phyloP scores from a whole-genome alignment of 495 filamentous ascomycete species.

The Ascobolus immersus region DNA sequence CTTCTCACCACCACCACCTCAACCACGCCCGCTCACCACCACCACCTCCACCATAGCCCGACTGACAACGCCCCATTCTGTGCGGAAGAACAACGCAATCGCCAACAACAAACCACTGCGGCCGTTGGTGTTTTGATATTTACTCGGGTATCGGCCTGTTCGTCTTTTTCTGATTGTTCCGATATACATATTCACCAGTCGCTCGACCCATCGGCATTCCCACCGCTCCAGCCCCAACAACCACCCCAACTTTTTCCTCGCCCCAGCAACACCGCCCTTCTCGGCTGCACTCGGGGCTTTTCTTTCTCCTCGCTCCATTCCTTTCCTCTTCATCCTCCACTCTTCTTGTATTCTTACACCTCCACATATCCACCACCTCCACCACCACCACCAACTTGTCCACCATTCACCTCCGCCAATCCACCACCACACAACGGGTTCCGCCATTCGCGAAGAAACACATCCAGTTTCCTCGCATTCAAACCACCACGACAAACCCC shows the following conservation, averaged over 20 bases:
- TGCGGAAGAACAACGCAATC: background rate
- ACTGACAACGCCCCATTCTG: background rate
- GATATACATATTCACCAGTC: too few relatives aligned
- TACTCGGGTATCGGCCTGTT: constrained; percentile 3
- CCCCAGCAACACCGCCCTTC: background rate
- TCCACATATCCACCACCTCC: constrained; percentile 10
- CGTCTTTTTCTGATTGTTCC: constrained; percentile 4
- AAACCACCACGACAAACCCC: constrained; percentile 18
- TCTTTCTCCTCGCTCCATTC: background rate
- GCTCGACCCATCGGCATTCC: constrained; percentile 7
- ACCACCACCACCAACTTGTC: constrained; percentile 7
- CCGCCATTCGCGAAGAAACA: background rate
- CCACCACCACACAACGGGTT: constrained; percentile 13
- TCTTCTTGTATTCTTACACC: background rate
- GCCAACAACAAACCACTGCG: background rate
- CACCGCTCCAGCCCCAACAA: constrained; percentile 2
- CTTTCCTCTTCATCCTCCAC: constrained; percentile 1
- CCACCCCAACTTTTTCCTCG: constrained; percentile 1
- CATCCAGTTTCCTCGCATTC: constrained; percentile 14
- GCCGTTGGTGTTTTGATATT: constrained; percentile 3
- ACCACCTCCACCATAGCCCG: background rate
- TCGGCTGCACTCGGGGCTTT: background rate
- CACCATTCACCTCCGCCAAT: constrained; percentile 1
- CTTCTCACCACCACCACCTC: constrained; percentile 6
- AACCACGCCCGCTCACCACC: background rate